These are phyloP conservation scores for Aspergillus ustus DNA, from an alignment of 2,329 filamentous ascomycete species.

Conservation along the genomic window DNA sequence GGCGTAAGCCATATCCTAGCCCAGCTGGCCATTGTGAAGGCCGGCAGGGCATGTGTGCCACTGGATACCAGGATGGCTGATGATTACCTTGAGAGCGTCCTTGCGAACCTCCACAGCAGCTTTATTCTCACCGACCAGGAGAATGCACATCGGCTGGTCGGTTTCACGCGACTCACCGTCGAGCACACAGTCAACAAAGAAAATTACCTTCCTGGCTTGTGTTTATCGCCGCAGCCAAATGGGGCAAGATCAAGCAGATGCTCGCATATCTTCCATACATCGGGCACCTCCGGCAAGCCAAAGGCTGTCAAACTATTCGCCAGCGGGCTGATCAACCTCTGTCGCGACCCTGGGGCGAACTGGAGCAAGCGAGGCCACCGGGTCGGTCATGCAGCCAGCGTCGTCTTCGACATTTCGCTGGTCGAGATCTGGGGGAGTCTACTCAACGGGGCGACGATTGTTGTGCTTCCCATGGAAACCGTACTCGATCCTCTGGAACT, in stretches of 20 bases:
- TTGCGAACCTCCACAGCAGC: constrained; percentile 10
- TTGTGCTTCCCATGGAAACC: constrained; percentile 7
- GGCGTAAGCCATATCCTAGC: constrained; percentile 19
- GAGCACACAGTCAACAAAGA: too few relatives aligned
- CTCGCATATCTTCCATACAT: constrained; percentile 7
- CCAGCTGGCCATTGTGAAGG: constrained; percentile 19
- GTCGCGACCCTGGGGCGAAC: background rate
- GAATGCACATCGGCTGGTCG: too few relatives aligned
- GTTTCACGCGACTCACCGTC: too few relatives aligned
- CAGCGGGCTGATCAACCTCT: constrained; percentile 13
- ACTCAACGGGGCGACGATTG: constrained; percentile 17
- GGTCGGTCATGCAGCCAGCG: constrained; percentile 15
- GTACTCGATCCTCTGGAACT: constrained; percentile 12
- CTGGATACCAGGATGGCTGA: constrained; percentile 14
- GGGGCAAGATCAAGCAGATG: too few relatives aligned
- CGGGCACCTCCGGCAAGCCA: background rate
- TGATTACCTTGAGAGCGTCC: constrained; percentile 1
- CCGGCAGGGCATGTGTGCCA: constrained; percentile 20
- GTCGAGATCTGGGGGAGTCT: constrained; percentile 15
- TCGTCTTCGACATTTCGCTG: constrained; percentile 18
- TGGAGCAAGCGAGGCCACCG: constrained; percentile 7
- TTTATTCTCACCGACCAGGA: constrained; percentile 8
- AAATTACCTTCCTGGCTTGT: too few relatives aligned
- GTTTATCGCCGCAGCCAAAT: too few relatives aligned
- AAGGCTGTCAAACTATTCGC: constrained; percentile 14